Evolutionary conservation across 805 yeast genomes (phyloP), one percentile per base, ranked within the genome.

Genomic region (Lipomyces japonicus): DNA sequence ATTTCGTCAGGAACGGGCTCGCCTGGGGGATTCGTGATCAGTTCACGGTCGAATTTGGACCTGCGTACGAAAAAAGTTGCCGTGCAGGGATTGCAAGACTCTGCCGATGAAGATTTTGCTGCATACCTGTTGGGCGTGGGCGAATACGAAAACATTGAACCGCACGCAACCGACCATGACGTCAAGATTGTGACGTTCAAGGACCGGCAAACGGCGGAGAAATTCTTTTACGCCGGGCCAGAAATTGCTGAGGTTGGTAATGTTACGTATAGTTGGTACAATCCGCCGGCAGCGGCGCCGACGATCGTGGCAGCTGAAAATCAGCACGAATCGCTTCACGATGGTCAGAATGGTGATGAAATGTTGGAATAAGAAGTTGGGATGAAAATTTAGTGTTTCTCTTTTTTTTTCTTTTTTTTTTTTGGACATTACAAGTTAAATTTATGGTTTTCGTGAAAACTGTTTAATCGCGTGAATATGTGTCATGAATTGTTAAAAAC

Each of bases 161-260:
- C 30, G 7, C 54, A 44, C 28, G 49, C 56, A 12, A 23, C 32
- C n/a, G 42, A 42, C 21, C 23, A 28, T 3, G 51, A 37, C 9
- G 46, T 39, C 22, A 47, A 46, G 28, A 48, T 52, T 34, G 64
- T 59, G 51, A 60, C 58, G 46, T 72, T 68, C 54, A 61, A 60
- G 39, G 72, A 70, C 53, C 60, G 75, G 23, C 43, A 52, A 24
- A 48, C 68, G 3, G 75, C 75, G 3, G 75, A 72, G 51, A 58
- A 58, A 48, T 52, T 52, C 34, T 48, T 28, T 35, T 46, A 42
- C 24, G 37, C 54, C 18, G 44, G 42, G 23, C 43, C 53, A 16
- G 37, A 31, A 19, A 25, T 34, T 18, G 22, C 31, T 9, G 47
- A 37, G 22, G 42, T 44, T n/a, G 47, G 47, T 6, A 28, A 36